Percentiles rank a stretch among this genome's conserved stretches.
phyloP scores from a whole-genome alignment of 768 basidiomycete genomes.

The Pisolithus albus region DNA sequence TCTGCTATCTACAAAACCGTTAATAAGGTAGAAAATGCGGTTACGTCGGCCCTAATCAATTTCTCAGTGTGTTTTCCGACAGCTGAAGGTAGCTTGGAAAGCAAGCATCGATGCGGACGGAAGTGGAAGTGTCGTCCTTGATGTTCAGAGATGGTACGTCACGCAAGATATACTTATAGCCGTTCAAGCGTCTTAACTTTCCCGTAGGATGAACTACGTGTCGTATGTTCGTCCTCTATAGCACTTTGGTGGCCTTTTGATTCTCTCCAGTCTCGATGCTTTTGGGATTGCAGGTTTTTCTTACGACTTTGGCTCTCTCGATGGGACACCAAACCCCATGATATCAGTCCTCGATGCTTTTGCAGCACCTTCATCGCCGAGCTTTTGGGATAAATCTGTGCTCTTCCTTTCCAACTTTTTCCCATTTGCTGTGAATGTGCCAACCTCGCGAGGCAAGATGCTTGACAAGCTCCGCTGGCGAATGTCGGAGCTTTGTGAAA shows the following conservation, averaged over 20 bases:
- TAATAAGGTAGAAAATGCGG: constrained; percentile 14
- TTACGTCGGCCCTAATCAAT: neutral
- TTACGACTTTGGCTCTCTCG: constrained; percentile 38
- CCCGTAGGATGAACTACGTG: constrained; percentile 21
- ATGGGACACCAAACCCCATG: constrained; percentile 27
- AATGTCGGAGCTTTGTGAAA: no score
- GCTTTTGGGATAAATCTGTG: constrained; percentile 7
- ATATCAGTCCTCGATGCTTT: constrained; percentile 13
- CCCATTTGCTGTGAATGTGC: constrained; percentile 1
- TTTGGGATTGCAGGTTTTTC: constrained; percentile 41
- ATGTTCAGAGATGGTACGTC: constrained; percentile 27
- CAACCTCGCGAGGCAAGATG: no score
- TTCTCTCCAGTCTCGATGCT: constrained; percentile 32
- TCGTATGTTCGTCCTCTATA: constrained; percentile 6
- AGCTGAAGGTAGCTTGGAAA: constrained; percentile 25
- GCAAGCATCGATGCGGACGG: constrained; percentile 7
- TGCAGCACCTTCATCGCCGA: constrained; percentile 9
- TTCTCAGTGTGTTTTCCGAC: constrained; percentile 4
- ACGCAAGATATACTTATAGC: neutral
- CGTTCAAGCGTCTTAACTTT: neutral
- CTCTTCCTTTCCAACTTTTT: constrained; percentile 30
- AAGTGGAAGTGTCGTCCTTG: constrained; percentile 19
- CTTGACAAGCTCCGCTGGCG: no score
- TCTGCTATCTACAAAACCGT: constrained; percentile 21
- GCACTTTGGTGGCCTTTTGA: neutral